phyloP scores from a whole-genome alignment of 805 yeast genomes.

The Cephaloascus albidus region DNA sequence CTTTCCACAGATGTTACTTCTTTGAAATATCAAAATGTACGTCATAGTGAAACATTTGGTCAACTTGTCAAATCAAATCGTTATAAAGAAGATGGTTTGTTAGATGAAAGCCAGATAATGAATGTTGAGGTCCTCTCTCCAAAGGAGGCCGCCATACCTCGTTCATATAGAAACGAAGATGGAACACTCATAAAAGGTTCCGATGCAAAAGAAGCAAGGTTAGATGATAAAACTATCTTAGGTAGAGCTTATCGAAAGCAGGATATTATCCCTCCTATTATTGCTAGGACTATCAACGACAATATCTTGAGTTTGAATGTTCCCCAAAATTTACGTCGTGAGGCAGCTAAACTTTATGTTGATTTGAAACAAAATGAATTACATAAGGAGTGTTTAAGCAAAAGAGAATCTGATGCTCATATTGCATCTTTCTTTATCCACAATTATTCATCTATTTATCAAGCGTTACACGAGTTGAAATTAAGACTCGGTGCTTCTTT shows the following conservation, averaged over 20 bases:
- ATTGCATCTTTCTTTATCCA: constrained; percentile 76
- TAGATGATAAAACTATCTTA: constrained; percentile 44
- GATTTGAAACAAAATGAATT: constrained; percentile 42
- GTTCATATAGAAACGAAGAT: constrained; percentile 27
- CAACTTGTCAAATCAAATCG: constrained; percentile 14
- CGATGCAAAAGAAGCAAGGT: constrained; percentile 42
- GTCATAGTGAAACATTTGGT: constrained; percentile 15
- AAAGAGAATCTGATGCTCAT: constrained; percentile 63
- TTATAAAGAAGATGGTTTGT: constrained; percentile 5
- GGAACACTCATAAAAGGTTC: constrained; percentile 32
- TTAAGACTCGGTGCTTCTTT: constrained; percentile 46
- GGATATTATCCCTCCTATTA: constrained; percentile 42
- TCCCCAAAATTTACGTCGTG: constrained; percentile 56
- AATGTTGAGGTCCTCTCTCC: background rate
- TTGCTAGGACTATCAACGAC: constrained; percentile 52
- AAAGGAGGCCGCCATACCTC: constrained; percentile 4
- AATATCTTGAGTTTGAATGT: constrained; percentile 49
- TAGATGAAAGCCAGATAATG: constrained; percentile 1
- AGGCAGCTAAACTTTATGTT: constrained; percentile 49
- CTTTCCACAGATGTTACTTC: constrained; percentile 1
- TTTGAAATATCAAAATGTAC: constrained; percentile 10
- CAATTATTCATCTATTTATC: constrained; percentile 63
- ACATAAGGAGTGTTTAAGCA: constrained; percentile 32
- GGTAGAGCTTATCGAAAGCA: constrained; percentile 48
- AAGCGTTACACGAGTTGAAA: constrained; percentile 58